Evolutionary conservation across 805 yeast species (phyloP).

Genomic region (Saccharomycopsis sp.): DNA sequence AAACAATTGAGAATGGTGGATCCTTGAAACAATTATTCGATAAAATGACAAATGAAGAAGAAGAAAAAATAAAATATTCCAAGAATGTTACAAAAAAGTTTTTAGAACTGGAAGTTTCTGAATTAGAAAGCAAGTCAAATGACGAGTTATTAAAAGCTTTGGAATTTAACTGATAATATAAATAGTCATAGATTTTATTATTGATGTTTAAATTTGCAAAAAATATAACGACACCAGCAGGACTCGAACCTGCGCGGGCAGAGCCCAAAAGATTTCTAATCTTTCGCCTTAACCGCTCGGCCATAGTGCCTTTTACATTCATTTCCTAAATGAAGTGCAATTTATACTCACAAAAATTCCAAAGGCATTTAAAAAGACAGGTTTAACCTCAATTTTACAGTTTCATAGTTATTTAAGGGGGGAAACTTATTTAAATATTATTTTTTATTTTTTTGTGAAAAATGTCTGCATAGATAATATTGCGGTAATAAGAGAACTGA

Average conservation of each 20-base stretch:
- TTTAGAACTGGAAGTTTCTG: neutral
- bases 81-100: neutral
- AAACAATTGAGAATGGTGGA: neutral
- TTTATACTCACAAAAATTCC: neutral
- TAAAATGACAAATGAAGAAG: neutral
- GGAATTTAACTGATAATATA: too few relatives aligned
- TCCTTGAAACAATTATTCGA: neutral
- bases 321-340: neutral
- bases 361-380: neutral
- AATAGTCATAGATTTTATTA: too few relatives aligned
- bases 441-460: neutral
- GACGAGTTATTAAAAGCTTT: too few relatives aligned
- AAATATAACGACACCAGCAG: conserved; percentile 56
- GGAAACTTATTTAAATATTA: neutral
- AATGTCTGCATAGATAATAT: neutral
- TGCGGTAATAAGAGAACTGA: neutral
- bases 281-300: conserved; percentile 20
- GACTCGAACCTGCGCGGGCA: conserved; percentile 62
- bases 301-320: neutral
- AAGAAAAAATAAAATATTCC: neutral
- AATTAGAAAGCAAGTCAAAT: too few relatives aligned
- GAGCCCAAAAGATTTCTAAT: conserved; percentile 40
- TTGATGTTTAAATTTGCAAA: conserved; percentile 3
- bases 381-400: neutral
- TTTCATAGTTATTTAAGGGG: too few relatives aligned